phyloP scores from a whole-genome alignment of 345 rosid genomes.

The Combretum micranthum region DNA sequence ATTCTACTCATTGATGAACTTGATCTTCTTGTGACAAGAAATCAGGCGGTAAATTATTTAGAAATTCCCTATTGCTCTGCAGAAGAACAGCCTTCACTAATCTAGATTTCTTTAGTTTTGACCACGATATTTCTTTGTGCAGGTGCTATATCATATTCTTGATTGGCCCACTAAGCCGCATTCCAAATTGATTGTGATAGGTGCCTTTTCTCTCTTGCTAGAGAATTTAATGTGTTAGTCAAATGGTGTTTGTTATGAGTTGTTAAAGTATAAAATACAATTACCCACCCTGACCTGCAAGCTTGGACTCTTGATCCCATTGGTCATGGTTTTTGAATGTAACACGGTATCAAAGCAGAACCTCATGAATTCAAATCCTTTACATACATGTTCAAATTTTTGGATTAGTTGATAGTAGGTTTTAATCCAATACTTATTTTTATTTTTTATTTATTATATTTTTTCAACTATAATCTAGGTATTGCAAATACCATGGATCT shows the following conservation, averaged over 20 bases:
- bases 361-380: no score
- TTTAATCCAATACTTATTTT: background rate
- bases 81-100: no score
- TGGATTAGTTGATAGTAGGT: background rate
- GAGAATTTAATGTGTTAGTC: background rate
- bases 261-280: no score
- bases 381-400: background rate
- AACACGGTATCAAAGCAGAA: no score
- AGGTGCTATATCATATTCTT: constrained; percentile 83
- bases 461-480: constrained; percentile 33
- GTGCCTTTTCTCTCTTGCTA: constrained; percentile 19
- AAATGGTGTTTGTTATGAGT: no score
- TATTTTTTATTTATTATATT: no score
- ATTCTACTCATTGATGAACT: constrained; percentile 95
- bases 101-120: background rate
- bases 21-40: constrained; percentile 92
- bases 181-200: constrained; percentile 80
- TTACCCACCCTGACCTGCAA: no score
- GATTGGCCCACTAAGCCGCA: constrained; percentile 93
- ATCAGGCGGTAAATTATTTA: constrained; percentile 60
- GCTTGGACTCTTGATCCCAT: no score
- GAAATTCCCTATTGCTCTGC: background rate
- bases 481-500: constrained; percentile 99
- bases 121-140: constrained; percentile 6
- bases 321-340: no score